Evolutionary conservation across 1,139 yeast genomes (phyloP).

Genomic region (Candida sp.): DNA sequence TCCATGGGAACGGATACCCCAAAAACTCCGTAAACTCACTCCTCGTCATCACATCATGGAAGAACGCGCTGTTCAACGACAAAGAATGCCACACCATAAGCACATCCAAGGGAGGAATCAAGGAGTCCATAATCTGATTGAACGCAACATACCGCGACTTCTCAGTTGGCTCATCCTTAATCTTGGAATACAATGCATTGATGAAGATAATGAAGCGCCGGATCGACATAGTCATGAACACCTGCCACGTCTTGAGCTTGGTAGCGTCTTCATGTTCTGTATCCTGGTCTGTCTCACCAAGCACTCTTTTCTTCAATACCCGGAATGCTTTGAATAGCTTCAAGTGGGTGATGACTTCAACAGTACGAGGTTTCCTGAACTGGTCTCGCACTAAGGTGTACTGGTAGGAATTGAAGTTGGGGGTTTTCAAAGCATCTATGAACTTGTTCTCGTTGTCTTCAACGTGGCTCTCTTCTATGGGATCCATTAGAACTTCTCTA

Average conservation of each 20-base stretch:
- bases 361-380: not conserved
- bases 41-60: constrained; percentile 1
- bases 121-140: not conserved
- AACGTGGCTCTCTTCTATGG: not conserved
- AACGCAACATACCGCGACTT: not conserved
- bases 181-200: constrained; percentile 2
- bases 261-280: not conserved
- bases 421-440: not conserved
- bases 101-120: constrained; percentile 5
- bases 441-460: not conserved
- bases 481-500: not conserved
- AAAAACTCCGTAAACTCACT: constrained; percentile 3
- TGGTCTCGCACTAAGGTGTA: not conserved
- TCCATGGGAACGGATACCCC: constrained; percentile 4
- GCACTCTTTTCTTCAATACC: not conserved
- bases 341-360: constrained; percentile 1
- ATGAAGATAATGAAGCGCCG: constrained; percentile 3
- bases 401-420: not conserved
- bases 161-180: not conserved
- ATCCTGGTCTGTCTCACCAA: not conserved
- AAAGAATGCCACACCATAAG: constrained; percentile 1
- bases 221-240: not conserved
- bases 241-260: constrained; percentile 3
- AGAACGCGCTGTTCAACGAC: not conserved
- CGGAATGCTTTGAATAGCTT: not conserved